phyloP scores from a whole-genome alignment of 345 rosid genomes.

The Cardamine resedifolia region DNA sequence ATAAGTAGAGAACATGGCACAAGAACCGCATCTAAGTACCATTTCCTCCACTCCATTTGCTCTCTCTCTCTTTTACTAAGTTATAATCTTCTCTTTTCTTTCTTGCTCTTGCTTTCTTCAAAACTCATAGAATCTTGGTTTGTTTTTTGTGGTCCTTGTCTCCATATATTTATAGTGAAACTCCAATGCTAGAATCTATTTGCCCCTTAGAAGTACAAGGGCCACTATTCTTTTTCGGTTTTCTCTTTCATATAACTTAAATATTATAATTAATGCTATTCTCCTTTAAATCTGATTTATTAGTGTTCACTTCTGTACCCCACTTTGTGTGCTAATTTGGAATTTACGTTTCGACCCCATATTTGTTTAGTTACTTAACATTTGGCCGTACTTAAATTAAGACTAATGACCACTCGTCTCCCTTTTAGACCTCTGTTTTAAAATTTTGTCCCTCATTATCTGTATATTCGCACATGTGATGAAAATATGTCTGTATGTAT shows the following conservation, averaged over 20 bases:
- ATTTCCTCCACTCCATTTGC: conserved; percentile 43
- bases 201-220: conserved; percentile 28
- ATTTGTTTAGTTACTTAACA: conserved; percentile 15
- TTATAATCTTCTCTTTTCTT: neutral
- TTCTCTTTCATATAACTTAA: conserved; percentile 12
- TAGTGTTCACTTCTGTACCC: conserved; percentile 37
- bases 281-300: conserved; percentile 27
- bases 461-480: conserved; percentile 11
- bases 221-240: conserved; percentile 6
- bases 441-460: neutral
- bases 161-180: conserved; percentile 34
- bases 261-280: neutral
- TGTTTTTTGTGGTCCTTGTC: conserved; percentile 9
- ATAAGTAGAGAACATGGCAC: conserved; percentile 63
- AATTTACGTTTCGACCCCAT: conserved; percentile 16
- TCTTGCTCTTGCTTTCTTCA: conserved; percentile 13
- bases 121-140: conserved; percentile 27
- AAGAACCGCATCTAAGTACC: conserved; percentile 66
- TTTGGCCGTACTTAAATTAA: conserved; percentile 21
- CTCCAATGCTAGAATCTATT: neutral
- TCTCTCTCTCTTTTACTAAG: neutral
- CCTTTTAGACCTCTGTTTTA: neutral
- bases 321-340: conserved; percentile 26
- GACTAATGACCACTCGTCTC: conserved; percentile 10
- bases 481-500: neutral